Conservation (phyloP, 768 basidiomycete species). For the Suillus occidentalis region DNA sequence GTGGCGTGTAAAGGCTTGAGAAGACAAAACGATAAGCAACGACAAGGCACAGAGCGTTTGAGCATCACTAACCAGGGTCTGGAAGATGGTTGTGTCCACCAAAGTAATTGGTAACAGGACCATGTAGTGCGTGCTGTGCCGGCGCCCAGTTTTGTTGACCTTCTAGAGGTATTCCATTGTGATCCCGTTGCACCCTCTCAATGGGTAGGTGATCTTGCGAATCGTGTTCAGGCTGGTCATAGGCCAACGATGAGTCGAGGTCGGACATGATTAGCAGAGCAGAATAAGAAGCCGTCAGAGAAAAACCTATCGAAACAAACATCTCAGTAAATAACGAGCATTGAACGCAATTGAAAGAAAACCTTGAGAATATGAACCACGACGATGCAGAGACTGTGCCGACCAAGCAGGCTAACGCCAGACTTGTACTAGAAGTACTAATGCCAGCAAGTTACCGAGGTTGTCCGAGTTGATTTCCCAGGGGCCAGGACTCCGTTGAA, state of each 20-base stretch:
- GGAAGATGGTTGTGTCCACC: background rate
- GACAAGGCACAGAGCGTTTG: background rate
- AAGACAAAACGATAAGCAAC: conserved; percentile 11
- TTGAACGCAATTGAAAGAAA: background rate
- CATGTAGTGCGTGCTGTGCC: conserved; percentile 9
- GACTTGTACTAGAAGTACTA: background rate
- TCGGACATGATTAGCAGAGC: conserved; percentile 25
- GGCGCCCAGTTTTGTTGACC: conserved; percentile 11
- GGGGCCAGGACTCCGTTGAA: background rate
- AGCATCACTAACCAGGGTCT: conserved; percentile 21
- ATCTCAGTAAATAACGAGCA: background rate
- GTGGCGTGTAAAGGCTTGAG: conserved; percentile 39
- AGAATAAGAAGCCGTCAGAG: background rate
- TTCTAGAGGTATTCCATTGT: conserved; percentile 4
- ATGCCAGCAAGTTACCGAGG: conserved; percentile 1
- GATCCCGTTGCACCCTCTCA: background rate
- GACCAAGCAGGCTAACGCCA: background rate
- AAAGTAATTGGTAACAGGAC: conserved; percentile 19
- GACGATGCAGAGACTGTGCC: background rate
- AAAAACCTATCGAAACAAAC: conserved; percentile 1
- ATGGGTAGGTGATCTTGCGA: conserved; percentile 11
- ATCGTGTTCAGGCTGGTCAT: conserved; percentile 24
- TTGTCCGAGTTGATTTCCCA: conserved; percentile 4
- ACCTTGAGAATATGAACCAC: background rate
- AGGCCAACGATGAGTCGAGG: conserved; percentile 22